phyloP scores from a whole-genome alignment of 371 early-diverging fungal genomes.

The Conidiobolus incongruus region DNA sequence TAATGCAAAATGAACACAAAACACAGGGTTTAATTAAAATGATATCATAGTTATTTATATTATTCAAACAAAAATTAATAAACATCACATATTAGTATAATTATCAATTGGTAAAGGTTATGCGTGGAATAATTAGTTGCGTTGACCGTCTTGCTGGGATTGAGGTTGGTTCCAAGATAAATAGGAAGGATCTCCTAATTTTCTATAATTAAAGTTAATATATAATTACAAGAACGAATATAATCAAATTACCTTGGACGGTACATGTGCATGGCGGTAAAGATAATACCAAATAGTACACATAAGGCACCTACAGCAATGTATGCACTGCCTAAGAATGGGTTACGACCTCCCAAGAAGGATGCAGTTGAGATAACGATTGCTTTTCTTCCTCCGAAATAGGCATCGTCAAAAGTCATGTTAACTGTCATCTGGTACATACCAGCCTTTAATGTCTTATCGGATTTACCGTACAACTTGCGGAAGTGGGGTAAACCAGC shows the following conservation, averaged over 20 bases:
- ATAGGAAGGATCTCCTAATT: conserved; percentile 81
- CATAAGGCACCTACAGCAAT: conserved; percentile 69
- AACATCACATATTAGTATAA: too few relatives aligned
- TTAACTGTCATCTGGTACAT: conserved; percentile 38
- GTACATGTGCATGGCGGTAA: conserved; percentile 63
- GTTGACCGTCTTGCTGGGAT: too few relatives aligned
- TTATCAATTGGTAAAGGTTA: too few relatives aligned
- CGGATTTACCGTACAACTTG: conserved; percentile 78
- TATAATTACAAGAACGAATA: conserved; percentile 12
- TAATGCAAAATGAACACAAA: too few relatives aligned
- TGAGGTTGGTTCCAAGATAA: conserved; percentile 72
- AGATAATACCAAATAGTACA: conserved; percentile 58
- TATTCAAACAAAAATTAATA: too few relatives aligned
- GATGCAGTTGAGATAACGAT: conserved; percentile 78
- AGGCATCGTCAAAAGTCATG: conserved; percentile 21
- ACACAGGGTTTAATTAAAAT: too few relatives aligned
- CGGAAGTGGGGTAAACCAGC: conserved; percentile 91
- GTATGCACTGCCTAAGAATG: conserved; percentile 84
- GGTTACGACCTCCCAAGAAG: conserved; percentile 82
- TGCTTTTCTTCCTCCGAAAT: conserved; percentile 78
- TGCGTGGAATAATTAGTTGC: too few relatives aligned
- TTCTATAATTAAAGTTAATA: conserved; percentile 17
- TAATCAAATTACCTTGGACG: conserved; percentile 52
- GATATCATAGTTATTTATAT: too few relatives aligned
- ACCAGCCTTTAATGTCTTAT: conserved; percentile 26